These are phyloP conservation scores for Coemansia sp. DNA, from an alignment of 192 early-diverging fungal genomes.

Conservation along the genomic window DNA sequence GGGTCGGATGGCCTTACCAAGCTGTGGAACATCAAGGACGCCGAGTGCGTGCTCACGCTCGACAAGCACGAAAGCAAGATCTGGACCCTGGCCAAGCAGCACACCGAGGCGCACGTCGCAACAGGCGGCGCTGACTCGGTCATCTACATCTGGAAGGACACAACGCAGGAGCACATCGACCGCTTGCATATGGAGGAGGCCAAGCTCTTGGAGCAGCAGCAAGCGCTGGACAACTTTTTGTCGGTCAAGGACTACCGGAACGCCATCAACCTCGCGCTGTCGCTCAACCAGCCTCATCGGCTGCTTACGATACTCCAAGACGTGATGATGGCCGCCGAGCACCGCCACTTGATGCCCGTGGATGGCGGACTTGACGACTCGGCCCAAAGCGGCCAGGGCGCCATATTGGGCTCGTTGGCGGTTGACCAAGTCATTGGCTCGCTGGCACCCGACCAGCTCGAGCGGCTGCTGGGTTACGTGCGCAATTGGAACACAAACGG, in stretches of 20 bases:
- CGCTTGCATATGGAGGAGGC: conserved; percentile 66
- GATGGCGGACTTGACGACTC: background rate
- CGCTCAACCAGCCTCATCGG: conserved; percentile 87
- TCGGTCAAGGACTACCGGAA: conserved; percentile 88
- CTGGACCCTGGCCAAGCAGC: conserved; percentile 86
- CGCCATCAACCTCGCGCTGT: conserved; percentile 87
- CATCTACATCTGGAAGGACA: conserved; percentile 93
- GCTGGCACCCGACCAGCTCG: conserved; percentile 70
- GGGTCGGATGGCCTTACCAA: conserved; percentile 96
- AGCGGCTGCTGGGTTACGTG: conserved; percentile 80
- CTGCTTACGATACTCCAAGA: conserved; percentile 75
- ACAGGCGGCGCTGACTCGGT: conserved; percentile 92
- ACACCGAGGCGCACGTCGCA: conserved; percentile 68
- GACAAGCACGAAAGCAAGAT: conserved; percentile 97
- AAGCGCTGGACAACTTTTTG: conserved; percentile 88
- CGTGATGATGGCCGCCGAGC: conserved; percentile 54
- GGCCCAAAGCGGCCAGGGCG: background rate
- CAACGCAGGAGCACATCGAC: conserved; percentile 82
- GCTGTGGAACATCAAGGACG: conserved; percentile 92
- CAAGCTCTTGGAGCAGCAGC: conserved; percentile 80
- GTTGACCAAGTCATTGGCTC: conserved; percentile 74
- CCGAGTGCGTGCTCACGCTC: conserved; percentile 88
- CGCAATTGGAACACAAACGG: conserved; percentile 96
- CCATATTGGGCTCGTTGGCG: conserved; percentile 41
- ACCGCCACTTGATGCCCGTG: conserved; percentile 23